Conservation (phyloP, 805 yeast species). For the Kazachstania africana region DNA sequence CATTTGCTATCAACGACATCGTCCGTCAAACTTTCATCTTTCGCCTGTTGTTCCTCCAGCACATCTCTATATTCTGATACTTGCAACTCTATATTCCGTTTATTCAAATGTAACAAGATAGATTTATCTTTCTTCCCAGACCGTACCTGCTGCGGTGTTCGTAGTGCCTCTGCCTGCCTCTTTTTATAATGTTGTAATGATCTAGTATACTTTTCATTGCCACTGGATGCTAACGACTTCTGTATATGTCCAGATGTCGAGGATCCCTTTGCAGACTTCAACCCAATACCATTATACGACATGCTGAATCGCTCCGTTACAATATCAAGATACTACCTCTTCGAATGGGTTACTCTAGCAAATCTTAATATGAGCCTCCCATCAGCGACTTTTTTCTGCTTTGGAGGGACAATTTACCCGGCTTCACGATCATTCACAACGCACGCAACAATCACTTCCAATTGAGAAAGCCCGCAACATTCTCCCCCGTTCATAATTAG, state of each 20-base stretch:
- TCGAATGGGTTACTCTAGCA: too few species aligned
- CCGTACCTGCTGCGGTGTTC: too few species aligned
- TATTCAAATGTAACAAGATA: conserved; percentile 8
- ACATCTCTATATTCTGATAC: conserved; percentile 20
- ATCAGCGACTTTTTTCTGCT: too few species aligned
- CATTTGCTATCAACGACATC: conserved; percentile 14
- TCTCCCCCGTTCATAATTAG: too few species aligned
- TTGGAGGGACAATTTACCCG: too few species aligned
- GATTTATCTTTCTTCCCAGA: neutral
- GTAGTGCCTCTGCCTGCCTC: neutral
- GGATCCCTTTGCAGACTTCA: conserved; percentile 25
- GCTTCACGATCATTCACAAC: too few species aligned
- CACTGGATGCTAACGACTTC: conserved; percentile 16
- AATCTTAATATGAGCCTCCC: too few species aligned
- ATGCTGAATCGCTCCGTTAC: conserved; percentile 3
- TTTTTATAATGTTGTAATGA: neutral
- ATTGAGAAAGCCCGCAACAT: too few species aligned
- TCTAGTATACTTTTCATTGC: conserved; percentile 3
- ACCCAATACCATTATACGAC: conserved; percentile 25
- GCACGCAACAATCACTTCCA: too few species aligned
- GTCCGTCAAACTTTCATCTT: conserved; percentile 7
- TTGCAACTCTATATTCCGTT: conserved; percentile 18
- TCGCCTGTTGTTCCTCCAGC: conserved; percentile 15
- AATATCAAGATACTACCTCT: neutral
- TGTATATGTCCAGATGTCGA: conserved; percentile 26